A percentile compares a stretch with the other conserved stretches of the same genome.
These are phyloP conservation scores for Trichophyton mentagrophytes DNA, from an alignment of 2,329 filamentous ascomycete species.

Conservation along the genomic window DNA sequence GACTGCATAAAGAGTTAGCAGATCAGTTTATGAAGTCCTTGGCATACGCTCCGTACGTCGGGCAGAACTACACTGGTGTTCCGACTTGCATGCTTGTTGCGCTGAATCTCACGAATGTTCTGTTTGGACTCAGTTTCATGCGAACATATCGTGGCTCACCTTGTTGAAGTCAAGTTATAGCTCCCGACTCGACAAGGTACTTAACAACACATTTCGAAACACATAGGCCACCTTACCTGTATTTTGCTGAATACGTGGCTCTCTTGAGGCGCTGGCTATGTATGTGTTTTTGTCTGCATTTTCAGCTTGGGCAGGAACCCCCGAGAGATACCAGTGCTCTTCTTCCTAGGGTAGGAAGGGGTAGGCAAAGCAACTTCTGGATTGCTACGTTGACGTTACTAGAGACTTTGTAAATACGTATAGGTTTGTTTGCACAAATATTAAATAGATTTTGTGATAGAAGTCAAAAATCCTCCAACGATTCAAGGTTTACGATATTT, in stretches of 20 bases:
- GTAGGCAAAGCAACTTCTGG: background rate
- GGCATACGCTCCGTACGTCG: background rate
- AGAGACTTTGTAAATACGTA: too few species aligned
- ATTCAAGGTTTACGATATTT: too few species aligned
- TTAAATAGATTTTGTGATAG: too few species aligned
- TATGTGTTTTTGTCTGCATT: background rate
- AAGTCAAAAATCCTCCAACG: too few species aligned
- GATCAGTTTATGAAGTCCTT: background rate
- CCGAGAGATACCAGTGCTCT: background rate
- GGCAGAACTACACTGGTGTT: background rate
- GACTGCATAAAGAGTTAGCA: background rate
- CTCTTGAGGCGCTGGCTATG: background rate
- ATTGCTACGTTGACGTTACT: background rate
- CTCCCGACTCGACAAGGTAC: background rate
- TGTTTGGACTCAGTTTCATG: background rate
- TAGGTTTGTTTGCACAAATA: too few species aligned
- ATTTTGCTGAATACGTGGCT: background rate
- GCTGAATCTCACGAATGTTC: background rate
- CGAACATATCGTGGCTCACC: background rate
- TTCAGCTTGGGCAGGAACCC: background rate
- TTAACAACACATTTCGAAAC: background rate
- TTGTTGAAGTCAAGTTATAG: background rate
- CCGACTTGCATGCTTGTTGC: background rate
- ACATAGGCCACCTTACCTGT: background rate
- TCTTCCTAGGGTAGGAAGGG: background rate